These are phyloP conservation scores for Agastache rugosa DNA, from an alignment of 257 asterid genomes.

Conservation along the genomic window DNA sequence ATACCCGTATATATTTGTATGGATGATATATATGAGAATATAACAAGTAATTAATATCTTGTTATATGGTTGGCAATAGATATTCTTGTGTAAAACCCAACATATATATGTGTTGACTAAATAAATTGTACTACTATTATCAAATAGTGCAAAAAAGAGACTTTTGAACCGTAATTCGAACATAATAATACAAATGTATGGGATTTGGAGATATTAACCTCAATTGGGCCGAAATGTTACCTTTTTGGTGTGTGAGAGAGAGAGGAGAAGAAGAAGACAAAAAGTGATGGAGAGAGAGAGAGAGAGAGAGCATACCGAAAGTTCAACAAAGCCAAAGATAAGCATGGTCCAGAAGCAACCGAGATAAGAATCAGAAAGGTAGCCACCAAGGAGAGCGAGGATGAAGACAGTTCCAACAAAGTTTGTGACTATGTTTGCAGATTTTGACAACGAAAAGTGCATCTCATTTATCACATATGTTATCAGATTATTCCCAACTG, in stretches of 20 bases:
- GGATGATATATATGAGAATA: too few relatives aligned
- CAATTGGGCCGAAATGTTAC: not conserved
- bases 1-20: too few relatives aligned
- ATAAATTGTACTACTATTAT: too few relatives aligned
- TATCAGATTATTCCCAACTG: conserved; percentile 92
- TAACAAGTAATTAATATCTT: too few relatives aligned
- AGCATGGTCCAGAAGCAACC: conserved; percentile 96
- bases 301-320: conserved; percentile 53
- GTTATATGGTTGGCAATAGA: too few relatives aligned
- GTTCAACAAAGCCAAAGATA: conserved; percentile 84
- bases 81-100: too few relatives aligned
- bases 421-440: conserved; percentile 92
- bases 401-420: conserved; percentile 85
- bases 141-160: not conserved
- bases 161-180: not conserved
- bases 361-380: conserved; percentile 89
- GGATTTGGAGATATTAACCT: not conserved
- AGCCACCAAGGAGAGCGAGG: conserved; percentile 84
- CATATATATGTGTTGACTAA: too few relatives aligned
- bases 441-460: conserved; percentile 82
- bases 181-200: not conserved
- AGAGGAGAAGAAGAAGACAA: not conserved
- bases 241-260: not conserved
- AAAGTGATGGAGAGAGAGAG: not conserved
- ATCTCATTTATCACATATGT: conserved; percentile 88